Base-by-base conservation (phyloP, 2,329 filamentous ascomycete genomes). In the Botrytis cinerea region DNA sequence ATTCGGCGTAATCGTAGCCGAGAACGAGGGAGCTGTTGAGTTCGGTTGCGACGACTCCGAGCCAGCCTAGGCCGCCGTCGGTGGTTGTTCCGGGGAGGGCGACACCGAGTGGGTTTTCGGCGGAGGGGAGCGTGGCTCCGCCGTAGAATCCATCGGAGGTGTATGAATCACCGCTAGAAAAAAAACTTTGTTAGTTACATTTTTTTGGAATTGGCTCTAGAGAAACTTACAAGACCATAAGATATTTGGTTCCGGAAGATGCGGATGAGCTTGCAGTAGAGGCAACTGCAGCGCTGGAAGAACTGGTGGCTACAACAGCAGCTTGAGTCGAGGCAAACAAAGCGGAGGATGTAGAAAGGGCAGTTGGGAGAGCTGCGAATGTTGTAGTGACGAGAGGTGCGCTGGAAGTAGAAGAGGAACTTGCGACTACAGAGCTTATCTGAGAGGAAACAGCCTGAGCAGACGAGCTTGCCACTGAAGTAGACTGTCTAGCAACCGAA, bases 191-290 rank as follows among this genome's bases (percentile, higher is more conserved):
- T 71, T 38, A 63, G 59, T 14, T 22, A 14, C 20, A 14, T 32
- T 32, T 3, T 64, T 22, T 22, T 9, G 18, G 2, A 22, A 8
- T 54, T 22, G 16, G 2, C 2, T 6, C 8, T 2, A 20, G 12
- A 20, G 0, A 38, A 54, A 54, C 59, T 51, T 40, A 71, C 69
- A 71, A 71, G 48, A 71, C 38, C 69, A 71, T 71, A 16, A 63
- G 46, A 54, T 71, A 71, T 57, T 63, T 71, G 45, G 69, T 71
- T 71, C 59, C 45, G 28, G 69, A 54, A 16, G 69, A 62, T 40
- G 69, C 28, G 8, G 35, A 22, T 6, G 57, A 48, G 20, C 40
- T 40, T 62, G 43, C n/a, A 14, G 59, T 40, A 16, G 69, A 32
- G 4, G 40, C 43, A 25, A 22, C 25, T 32, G 28, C 43, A 51